phyloP scores from a whole-genome alignment of 2,329 filamentous ascomycete species.

The Xylariaceae sp. region DNA sequence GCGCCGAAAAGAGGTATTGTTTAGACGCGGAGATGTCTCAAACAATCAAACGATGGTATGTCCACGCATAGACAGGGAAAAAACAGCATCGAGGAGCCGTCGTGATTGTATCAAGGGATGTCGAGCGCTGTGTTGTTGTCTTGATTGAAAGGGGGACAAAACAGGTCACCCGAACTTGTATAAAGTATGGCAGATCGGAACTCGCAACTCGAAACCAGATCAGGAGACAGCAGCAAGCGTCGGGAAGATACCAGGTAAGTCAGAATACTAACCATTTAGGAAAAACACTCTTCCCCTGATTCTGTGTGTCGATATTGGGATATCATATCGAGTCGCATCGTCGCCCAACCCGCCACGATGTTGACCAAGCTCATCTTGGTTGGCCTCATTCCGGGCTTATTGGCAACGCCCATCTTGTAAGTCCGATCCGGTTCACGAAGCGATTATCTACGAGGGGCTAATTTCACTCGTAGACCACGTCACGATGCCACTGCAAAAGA shows the following conservation, averaged over 20 bases:
- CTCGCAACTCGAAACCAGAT: not conserved
- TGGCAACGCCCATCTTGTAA: conserved; percentile 30
- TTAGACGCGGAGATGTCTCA: conserved; percentile 2
- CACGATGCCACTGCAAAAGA: not conserved
- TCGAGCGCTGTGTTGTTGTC: not conserved
- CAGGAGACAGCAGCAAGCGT: conserved; percentile 11
- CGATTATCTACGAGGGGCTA: not conserved
- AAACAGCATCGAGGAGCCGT: conserved; percentile 4
- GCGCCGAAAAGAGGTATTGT: conserved; percentile 4
- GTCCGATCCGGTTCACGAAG: conserved; percentile 1
- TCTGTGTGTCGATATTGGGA: not conserved
- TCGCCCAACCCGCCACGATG: conserved; percentile 22
- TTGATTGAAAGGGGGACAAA: not conserved
- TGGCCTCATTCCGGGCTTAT: conserved; percentile 27
- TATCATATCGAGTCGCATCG: conserved; percentile 1
- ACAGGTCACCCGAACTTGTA: conserved; percentile 8
- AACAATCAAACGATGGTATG: conserved; percentile 13
- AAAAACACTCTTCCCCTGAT: not conserved
- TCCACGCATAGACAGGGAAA: not conserved
- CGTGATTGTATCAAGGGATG: not conserved
- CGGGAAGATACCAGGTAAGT: not conserved
- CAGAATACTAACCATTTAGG: not conserved
- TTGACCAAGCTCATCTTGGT: conserved; percentile 27
- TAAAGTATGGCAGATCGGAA: conserved; percentile 14
- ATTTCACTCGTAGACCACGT: not conserved